phyloP scores from a whole-genome alignment of 169 alveolate genomes.

The Plasmodium coatneyi region DNA sequence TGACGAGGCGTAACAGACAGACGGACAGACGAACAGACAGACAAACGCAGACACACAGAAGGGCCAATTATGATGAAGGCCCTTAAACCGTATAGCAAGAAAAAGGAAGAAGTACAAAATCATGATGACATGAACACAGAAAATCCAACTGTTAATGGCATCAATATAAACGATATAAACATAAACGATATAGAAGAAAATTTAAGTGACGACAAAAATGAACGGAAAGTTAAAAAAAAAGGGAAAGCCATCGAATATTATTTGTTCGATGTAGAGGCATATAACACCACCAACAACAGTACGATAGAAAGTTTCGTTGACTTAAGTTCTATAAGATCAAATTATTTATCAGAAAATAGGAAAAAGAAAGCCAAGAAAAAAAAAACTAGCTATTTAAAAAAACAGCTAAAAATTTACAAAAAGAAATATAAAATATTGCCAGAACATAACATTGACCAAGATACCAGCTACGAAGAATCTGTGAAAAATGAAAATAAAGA shows the following conservation, averaged over 20 bases:
- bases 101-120: constrained; percentile 11
- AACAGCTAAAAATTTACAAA: constrained; percentile 41
- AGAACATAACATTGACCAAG: constrained; percentile 61
- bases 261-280: constrained; percentile 48
- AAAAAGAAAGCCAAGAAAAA: constrained; percentile 51
- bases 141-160: constrained; percentile 26
- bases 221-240: constrained; percentile 5
- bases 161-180: constrained; percentile 51
- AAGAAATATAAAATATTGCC: constrained; percentile 62
- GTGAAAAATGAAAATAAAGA: constrained; percentile 30
- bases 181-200: constrained; percentile 69
- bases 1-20: not conserved
- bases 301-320: constrained; percentile 26
- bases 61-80: constrained; percentile 24
- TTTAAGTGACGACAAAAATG: constrained; percentile 13
- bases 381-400: constrained; percentile 22
- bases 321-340: constrained; percentile 43
- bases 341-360: constrained; percentile 49
- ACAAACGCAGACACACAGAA: not conserved
- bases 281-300: constrained; percentile 17
- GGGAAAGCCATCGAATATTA: constrained; percentile 42
- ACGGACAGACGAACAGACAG: not conserved
- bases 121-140: constrained; percentile 24
- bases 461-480: constrained; percentile 65
- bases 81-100: constrained; percentile 1